Conservation (phyloP, 2,329 filamentous ascomycete species). For the Thelonectria rubi region DNA sequence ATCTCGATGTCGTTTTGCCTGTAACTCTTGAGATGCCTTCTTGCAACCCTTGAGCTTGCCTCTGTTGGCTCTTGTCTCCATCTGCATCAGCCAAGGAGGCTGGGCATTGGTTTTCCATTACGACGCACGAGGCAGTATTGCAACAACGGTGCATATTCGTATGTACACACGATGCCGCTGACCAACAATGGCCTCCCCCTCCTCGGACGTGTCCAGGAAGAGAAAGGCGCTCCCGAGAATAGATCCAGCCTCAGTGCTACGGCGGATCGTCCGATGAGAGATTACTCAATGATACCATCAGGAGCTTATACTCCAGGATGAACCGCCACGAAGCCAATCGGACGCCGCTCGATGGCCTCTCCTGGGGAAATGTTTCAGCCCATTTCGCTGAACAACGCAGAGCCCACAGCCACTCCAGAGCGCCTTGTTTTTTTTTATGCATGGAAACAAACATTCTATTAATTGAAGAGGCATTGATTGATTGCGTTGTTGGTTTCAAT, state of each 20-base stretch:
- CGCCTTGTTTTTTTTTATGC: background rate
- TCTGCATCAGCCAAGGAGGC: background rate
- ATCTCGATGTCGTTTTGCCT: too few species aligned
- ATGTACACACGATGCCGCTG: too few species aligned
- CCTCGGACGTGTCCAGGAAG: background rate
- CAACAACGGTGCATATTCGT: background rate
- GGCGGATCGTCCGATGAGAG: background rate
- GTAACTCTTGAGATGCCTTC: too few species aligned
- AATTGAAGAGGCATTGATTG: conserved; percentile 2
- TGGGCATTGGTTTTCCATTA: background rate
- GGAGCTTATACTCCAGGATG: conserved; percentile 7
- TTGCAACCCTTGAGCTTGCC: background rate
- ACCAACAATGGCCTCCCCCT: background rate
- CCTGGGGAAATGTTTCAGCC: conserved; percentile 7
- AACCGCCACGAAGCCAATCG: conserved; percentile 1
- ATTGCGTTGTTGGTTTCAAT: background rate
- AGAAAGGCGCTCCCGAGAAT: conserved; percentile 3
- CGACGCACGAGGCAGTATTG: background rate
- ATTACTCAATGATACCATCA: background rate
- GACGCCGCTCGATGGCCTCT: background rate
- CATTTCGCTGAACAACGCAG: background rate
- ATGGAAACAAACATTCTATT: background rate
- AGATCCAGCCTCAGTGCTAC: background rate
- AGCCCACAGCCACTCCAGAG: background rate
- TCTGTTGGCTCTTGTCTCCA: background rate